Base-by-base conservation (phyloP, 2,329 filamentous ascomycete genomes). In the Colletotrichum cordylinicola region DNA sequence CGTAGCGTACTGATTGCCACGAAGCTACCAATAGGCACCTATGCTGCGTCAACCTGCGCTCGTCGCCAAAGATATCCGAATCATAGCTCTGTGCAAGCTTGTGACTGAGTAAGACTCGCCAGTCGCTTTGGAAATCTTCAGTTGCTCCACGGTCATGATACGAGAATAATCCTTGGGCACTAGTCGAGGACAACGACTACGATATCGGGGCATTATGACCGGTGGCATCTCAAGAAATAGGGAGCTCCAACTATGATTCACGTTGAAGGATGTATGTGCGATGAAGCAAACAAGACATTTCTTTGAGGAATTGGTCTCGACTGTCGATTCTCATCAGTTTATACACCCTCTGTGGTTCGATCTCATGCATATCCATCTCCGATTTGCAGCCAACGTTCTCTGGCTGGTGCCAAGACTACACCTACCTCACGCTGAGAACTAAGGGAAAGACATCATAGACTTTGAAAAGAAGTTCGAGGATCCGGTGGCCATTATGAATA, bases 371-470 rank as follows among this genome's bases (percentile, higher is more conserved):
- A 9, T 39, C 37, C 29, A 31, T 7, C 29, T n/a, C 39, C 8
- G 18, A 43, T n/a, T 10, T 43, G 39, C 39, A 5, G 43, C 18
- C 3, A 48, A 21, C 5, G 1, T 48, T 48, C 9, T 43, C 10
- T 0, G 43, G 10, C 10, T 13, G 6, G 21, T 48, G n/a, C 3
- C 10, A 13, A 8, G 18, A n/a, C 43, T 48, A 21, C 1, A 21
- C 10, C 0, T 0, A 0, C n/a, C 6, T 13, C 43, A 8, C 0
- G n/a, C 10, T 21, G n/a, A 48, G 0, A 21, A 1, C 0, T 13
- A 2, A 0, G 10, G 43, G 10, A 48, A 48, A 4, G n/a, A 3
- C 10, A 4, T 7, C 43, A 4, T n/a, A 21, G n/a, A 48, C n/a
- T 48, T n/a, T 48, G 3, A 3, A 48, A 12, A 48, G 10, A 21